phyloP scores from a whole-genome alignment of 1,284 basidiomycete species.

The Phaffia rhodozyma region DNA sequence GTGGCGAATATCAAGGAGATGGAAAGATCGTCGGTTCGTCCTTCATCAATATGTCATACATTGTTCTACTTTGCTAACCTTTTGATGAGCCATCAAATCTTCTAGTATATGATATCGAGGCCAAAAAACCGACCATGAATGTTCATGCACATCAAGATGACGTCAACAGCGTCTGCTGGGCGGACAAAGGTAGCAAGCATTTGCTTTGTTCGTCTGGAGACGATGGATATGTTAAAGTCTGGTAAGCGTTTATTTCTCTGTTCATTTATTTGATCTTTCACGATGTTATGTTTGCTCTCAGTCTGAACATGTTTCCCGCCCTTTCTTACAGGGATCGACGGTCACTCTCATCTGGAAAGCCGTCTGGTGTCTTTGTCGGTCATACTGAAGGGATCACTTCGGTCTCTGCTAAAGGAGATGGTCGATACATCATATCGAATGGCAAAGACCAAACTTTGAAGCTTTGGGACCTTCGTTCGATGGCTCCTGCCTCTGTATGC shows the following conservation, averaged over 20 bases:
- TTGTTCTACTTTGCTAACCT: neutral
- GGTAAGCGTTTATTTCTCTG: slow-evolving; percentile 44
- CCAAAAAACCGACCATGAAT: slow-evolving; percentile 63
- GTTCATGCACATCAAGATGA: slow-evolving; percentile 78
- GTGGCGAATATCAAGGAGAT: slow-evolving; percentile 32
- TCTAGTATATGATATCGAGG: slow-evolving; percentile 78
- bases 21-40: slow-evolving; percentile 56
- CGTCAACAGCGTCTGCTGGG: slow-evolving; percentile 94
- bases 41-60: neutral
- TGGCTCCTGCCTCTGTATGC: slow-evolving; percentile 63
- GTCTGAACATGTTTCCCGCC: neutral
- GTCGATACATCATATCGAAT: slow-evolving; percentile 91
- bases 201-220: slow-evolving; percentile 88
- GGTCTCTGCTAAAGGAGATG: slow-evolving; percentile 76
- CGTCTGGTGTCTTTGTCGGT: slow-evolving; percentile 83
- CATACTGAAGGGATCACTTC: slow-evolving; percentile 92
- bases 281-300: neutral
- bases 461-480: slow-evolving; percentile 89
- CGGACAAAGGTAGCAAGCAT: slow-evolving; percentile 81
- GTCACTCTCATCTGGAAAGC: slow-evolving; percentile 64
- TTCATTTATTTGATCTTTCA: neutral
- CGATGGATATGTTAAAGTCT: slow-evolving; percentile 88
- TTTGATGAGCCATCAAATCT: slow-evolving; percentile 18
- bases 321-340: slow-evolving; percentile 63
- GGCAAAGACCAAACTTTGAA: slow-evolving; percentile 90